Evolutionary conservation across 1,284 basidiomycete species (phyloP).

Genomic region (Cystobasidium pallidum): DNA sequence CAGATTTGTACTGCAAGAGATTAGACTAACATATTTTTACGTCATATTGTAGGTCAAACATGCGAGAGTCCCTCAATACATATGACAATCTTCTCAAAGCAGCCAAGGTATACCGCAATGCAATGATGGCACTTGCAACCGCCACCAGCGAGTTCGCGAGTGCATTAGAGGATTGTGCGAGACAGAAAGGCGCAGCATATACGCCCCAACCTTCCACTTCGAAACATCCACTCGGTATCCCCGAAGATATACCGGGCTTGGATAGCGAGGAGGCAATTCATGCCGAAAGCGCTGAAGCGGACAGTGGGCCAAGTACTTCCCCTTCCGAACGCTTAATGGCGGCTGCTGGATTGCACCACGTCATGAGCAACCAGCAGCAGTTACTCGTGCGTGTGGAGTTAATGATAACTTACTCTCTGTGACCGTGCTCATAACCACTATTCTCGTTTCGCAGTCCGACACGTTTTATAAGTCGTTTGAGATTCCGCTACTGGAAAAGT

Average conservation of each 20-base stretch:
- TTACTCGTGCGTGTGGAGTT: constrained; percentile 76
- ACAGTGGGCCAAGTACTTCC: constrained; percentile 5
- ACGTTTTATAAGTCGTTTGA: constrained; percentile 87
- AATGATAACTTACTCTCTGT: constrained; percentile 9
- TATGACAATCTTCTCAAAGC: constrained; percentile 61
- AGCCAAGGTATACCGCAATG: constrained; percentile 79
- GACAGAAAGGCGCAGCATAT: constrained; percentile 57
- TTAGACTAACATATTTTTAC: not conserved
- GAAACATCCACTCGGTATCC: constrained; percentile 13
- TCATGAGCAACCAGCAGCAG: constrained; percentile 90
- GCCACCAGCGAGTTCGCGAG: constrained; percentile 85
- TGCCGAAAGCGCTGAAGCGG: constrained; percentile 24
- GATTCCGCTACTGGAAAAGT: constrained; percentile 48
- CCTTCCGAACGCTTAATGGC: constrained; percentile 60
- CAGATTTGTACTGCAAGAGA: not conserved
- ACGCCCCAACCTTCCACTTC: constrained; percentile 13
- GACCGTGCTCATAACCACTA: no score
- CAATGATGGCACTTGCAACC: constrained; percentile 78
- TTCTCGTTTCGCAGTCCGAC: constrained; percentile 67
- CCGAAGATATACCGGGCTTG: constrained; percentile 12
- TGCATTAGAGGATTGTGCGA: constrained; percentile 78
- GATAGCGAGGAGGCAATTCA: constrained; percentile 10
- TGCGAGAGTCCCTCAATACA: constrained; percentile 34
- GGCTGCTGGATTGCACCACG: constrained; percentile 84
- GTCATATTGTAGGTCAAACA: constrained; percentile 29